Evolutionary conservation across 176 grass and related monocot species (phyloP).

Genomic region (Rhynchospora tenuis): DNA sequence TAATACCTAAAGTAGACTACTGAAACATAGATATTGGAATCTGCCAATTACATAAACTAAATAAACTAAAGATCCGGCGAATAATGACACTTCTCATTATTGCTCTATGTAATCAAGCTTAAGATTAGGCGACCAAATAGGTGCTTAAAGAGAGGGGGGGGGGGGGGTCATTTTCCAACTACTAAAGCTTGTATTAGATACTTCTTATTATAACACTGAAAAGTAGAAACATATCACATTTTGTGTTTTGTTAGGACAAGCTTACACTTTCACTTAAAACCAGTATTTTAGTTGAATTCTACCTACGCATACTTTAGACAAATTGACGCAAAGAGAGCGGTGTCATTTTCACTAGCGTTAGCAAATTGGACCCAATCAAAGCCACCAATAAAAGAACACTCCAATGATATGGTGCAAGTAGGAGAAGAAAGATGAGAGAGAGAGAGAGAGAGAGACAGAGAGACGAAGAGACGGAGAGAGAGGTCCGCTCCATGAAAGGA

Average conservation of each 20-base stretch:
- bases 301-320: neutral
- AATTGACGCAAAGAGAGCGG: neutral
- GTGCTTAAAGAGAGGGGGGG: neutral
- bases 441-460: neutral
- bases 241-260: neutral
- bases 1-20: neutral
- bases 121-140: neutral
- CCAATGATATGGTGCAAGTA: slow-evolving; percentile 17
- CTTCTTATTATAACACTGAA: neutral
- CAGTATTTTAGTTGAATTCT: neutral
- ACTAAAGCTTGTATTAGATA: neutral
- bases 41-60: no score
- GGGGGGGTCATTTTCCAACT: neutral
- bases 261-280: neutral
- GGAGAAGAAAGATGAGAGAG: neutral
- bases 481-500: neutral
- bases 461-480: neutral
- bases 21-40: neutral
- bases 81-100: neutral
- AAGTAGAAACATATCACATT: neutral
- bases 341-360: slow-evolving; percentile 11
- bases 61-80: neutral
- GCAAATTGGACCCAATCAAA: neutral
- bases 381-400: slow-evolving; percentile 12
- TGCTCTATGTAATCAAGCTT: neutral